A percentile compares a stretch with the other conserved stretches of the same genome.
These are phyloP conservation scores for Daldinia concentrica DNA, from an alignment of 495 filamentous ascomycete species.

Conservation along the genomic window DNA sequence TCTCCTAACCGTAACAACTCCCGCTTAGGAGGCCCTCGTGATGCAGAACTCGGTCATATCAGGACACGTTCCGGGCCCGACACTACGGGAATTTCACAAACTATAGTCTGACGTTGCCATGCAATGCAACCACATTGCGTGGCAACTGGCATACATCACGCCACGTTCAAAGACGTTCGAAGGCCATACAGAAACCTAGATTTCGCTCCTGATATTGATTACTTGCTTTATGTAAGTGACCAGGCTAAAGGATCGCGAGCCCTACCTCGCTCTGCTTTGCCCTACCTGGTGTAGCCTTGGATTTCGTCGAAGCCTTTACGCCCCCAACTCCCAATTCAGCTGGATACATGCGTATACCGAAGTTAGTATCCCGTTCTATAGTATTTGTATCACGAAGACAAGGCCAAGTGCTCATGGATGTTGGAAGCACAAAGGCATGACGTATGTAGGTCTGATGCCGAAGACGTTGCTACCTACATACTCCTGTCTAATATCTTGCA, in stretches of 20 bases:
- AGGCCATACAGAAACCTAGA: conserved; percentile 11
- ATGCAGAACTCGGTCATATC: conserved; percentile 17
- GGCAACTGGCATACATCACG: conserved; percentile 30
- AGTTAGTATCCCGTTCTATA: background rate
- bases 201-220: conserved; percentile 19
- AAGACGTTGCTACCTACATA: background rate
- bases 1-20: conserved; percentile 20
- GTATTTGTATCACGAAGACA: background rate
- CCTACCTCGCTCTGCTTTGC: conserved; percentile 7
- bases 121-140: conserved; percentile 37
- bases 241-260: conserved; percentile 1
- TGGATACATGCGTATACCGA: background rate
- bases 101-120: conserved; percentile 12
- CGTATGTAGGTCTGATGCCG: background rate
- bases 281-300: conserved; percentile 5
- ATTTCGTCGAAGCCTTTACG: background rate
- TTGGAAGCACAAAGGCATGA: conserved; percentile 6
- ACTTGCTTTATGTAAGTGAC: background rate
- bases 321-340: conserved; percentile 1
- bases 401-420: background rate
- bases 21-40: conserved; percentile 14
- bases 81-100: conserved; percentile 19
- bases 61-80: conserved; percentile 22
- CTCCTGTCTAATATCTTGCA: background rate
- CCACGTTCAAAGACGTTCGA: conserved; percentile 6